Conservation (phyloP, 495 filamentous ascomycete genomes). For the Tetracladium marchalianum region DNA sequence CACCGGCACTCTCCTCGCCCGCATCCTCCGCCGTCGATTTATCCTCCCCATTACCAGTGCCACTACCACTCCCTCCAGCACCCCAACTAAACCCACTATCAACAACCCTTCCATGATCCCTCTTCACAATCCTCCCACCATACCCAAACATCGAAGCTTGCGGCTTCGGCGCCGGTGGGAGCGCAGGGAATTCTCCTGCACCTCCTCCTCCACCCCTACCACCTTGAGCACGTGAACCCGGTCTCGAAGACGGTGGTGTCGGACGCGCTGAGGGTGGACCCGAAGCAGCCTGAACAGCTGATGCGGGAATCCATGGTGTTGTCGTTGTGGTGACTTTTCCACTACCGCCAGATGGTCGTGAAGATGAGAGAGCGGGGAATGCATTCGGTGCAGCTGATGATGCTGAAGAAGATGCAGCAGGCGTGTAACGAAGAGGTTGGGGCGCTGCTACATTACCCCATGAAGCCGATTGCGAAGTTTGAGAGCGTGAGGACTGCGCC, state of each 20-base stretch:
- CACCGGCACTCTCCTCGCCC: slow-evolving; percentile 26
- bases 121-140: slow-evolving; percentile 57
- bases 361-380: slow-evolving; percentile 22
- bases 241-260: slow-evolving; percentile 14
- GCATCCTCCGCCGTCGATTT: slow-evolving; percentile 17
- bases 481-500: slow-evolving; percentile 49
- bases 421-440: slow-evolving; percentile 23
- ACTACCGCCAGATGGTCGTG: slow-evolving; percentile 26
- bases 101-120: slow-evolving; percentile 37
- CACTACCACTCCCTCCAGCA: slow-evolving; percentile 29
- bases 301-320: slow-evolving; percentile 35
- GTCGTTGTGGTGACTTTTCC: slow-evolving; percentile 30
- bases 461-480: slow-evolving; percentile 38
- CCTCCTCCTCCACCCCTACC: slow-evolving; percentile 1
- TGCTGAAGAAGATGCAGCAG: slow-evolving; percentile 7
- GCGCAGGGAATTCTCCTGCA: slow-evolving; percentile 61
- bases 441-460: slow-evolving; percentile 18
- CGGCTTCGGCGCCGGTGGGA: slow-evolving; percentile 70
- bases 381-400: slow-evolving; percentile 7
- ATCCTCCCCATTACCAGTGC: slow-evolving; percentile 18
- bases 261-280: slow-evolving; percentile 21
- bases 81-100: slow-evolving; percentile 18
- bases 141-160: slow-evolving; percentile 74
- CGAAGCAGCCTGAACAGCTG: slow-evolving; percentile 23
- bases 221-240: slow-evolving; percentile 17